Base-by-base conservation (phyloP, 495 filamentous ascomycete genomes). In the Elasticomyces elasticus region DNA sequence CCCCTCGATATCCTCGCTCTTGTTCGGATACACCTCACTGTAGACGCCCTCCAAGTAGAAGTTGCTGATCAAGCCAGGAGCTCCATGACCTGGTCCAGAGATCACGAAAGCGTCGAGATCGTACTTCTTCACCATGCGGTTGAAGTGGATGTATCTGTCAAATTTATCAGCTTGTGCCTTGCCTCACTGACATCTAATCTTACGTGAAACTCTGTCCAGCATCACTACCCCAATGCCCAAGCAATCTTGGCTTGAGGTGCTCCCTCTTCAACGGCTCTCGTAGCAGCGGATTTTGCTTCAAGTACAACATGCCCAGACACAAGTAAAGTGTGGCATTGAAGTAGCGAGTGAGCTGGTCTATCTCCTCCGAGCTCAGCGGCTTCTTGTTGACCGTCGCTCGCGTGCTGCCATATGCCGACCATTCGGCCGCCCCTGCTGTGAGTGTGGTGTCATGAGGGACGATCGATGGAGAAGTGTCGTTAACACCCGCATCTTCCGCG, bases 31-130 rank as follows among this genome's bases (percentile, higher is more conserved):
- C 2, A 85, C 77, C 62, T 86, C 82, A 0, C 78, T 80, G 62
- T 86, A 86, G n/a, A 79, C 77, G 17, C 83, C 83, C 56, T 87
- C 83, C 7, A 86, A 76, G 57, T 86, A 87, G n/a, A 79, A 76
- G 61, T 85, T 82, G 9, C 80, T 82, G 22, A 87, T 69, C 25
- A 86, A 75, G 0, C 77, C 83, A 0, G 84, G 82, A 11, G 83
- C 84, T 43, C 84, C 83, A 58, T 87, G 84, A 48, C 84, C 84
- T 13, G 84, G 83, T 10, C 84, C 84, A 11, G 81, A 85, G 49
- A 87, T 67, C 65, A 83, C 86, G 55, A 86, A 73, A 19, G 77
- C 72, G 61, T 86, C 77, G 49, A 87, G 69, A 54, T 83, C 74
- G 62, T 86, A 86, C 66, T 86, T 86, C 64, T 79, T 85, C 72